Base-by-base conservation (phyloP, 306 rosid species). In the Dryas drummondii region DNA sequence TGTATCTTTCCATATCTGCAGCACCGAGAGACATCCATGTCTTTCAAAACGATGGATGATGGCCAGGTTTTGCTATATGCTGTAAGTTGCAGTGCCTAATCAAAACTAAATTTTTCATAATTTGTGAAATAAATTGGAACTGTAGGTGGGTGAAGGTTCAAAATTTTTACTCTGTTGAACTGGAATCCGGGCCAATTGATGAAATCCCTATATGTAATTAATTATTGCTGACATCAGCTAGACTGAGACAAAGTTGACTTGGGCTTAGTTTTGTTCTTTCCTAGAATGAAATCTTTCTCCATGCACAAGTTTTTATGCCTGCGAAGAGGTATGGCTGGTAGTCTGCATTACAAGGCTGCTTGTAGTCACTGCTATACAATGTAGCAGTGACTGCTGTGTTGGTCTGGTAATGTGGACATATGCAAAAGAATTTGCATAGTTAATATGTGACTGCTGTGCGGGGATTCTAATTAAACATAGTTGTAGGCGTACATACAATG, bases 1-100 rank as follows among this genome's bases (percentile, higher is more conserved):
- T 72, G 65, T 50, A 22, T 71, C 81, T 74, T 77, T 48, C 73
- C 60, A 37, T 73, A 41, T 79, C 52, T 80, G 84, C 97, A 94
- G 98, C 97, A 94, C 82, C 86, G 97, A 85, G 98, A 94, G 87
- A 91, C 98, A 17, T 94, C 98, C 84, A 86, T 94, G 98, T 91
- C 97, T 74, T 91, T 91, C 87, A 94, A 94, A 84, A 94, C 97
- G 51, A 91, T 87, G 96, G 97, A 90, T 57, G 98, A 94, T 49
- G 98, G 98, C 76, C 97, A 90, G 85, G 97, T 94, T 86, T 82
- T 90, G 74, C 85, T 94, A 49, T 90, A 90, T 85, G 98, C 96
- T 61, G 98, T 94, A 74, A 81, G 85, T 75, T 44, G 41, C 53
- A 56, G 13, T 16, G 13, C 76, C 57, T 70, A 5, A 37, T 22